Percentiles rank a stretch among this genome's conserved stretches.
Evolutionary conservation across 1,139 yeast genomes (phyloP).

Genomic region (Zygosaccharomyces sapae): DNA sequence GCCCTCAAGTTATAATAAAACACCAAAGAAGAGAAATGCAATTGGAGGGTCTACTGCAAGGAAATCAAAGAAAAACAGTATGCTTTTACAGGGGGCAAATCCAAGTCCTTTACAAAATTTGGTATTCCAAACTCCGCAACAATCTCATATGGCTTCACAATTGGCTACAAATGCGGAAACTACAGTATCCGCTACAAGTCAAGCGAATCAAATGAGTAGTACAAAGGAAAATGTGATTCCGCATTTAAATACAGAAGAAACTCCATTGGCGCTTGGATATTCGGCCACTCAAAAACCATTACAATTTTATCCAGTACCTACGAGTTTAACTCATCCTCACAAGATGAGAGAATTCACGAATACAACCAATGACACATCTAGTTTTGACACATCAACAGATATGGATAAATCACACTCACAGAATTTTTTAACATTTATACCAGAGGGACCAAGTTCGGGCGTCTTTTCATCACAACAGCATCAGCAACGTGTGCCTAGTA

Average conservation of each 20-base stretch:
- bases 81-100: conserved; percentile 25
- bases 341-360: conserved; percentile 5
- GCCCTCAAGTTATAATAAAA: conserved; percentile 35
- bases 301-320: conserved; percentile 34
- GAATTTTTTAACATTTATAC: conserved; percentile 13
- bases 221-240: conserved; percentile 15
- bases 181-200: conserved; percentile 19
- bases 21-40: conserved; percentile 34
- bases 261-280: conserved; percentile 25
- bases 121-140: conserved; percentile 35
- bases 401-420: conserved; percentile 8
- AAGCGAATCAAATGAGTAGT: conserved; percentile 15
- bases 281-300: conserved; percentile 35
- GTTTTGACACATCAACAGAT: conserved; percentile 4
- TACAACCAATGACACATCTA: background rate
- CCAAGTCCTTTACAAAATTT: conserved; percentile 36
- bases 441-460: conserved; percentile 16
- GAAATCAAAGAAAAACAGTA: conserved; percentile 21
- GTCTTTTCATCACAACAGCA: conserved; percentile 10
- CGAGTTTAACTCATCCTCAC: conserved; percentile 18
- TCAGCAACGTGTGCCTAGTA: conserved; percentile 14
- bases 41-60: conserved; percentile 20
- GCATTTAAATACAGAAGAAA: conserved; percentile 15
- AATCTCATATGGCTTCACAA: conserved; percentile 14
- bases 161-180: conserved; percentile 15